Evolutionary conservation across 73 alveolate species (phyloP).

Genomic region (Breviolum minutum): DNA sequence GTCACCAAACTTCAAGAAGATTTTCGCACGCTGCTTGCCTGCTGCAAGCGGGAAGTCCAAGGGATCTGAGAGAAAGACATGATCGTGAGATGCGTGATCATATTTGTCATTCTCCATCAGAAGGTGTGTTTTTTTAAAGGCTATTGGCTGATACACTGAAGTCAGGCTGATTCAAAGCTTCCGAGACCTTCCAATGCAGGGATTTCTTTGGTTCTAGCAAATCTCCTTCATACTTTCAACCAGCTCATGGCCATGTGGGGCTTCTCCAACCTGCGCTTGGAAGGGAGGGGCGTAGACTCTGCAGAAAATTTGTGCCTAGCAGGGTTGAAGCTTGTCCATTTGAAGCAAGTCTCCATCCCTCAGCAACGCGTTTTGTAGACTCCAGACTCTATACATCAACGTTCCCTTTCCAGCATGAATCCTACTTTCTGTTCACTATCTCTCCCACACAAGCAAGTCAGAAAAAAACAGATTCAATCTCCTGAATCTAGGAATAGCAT

Average conservation of each 20-base stretch:
- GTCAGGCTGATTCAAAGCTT: constrained; percentile 37
- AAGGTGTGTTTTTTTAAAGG: neutral
- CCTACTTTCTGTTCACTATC: too few relatives aligned
- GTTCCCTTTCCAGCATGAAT: too few relatives aligned
- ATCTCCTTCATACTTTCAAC: neutral
- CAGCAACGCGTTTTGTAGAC: too few relatives aligned
- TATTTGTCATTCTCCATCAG: neutral
- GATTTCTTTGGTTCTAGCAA: neutral
- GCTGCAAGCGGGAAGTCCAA: neutral
- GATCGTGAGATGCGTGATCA: constrained; percentile 15
- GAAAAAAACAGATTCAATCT: too few relatives aligned
- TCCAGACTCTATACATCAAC: too few relatives aligned
- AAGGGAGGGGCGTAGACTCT: constrained; percentile 10
- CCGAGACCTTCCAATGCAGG: constrained; percentile 8
- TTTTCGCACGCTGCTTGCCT: constrained; percentile 5
- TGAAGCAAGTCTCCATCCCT: neutral
- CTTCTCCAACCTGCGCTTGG: neutral
- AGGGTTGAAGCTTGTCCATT: neutral
- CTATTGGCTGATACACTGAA: neutral
- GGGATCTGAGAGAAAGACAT: constrained; percentile 12
- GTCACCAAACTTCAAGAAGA: too few relatives aligned
- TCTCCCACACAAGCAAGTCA: too few relatives aligned
- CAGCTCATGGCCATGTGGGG: constrained; percentile 16
- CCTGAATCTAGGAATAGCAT: too few relatives aligned
- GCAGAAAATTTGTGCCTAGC: constrained; percentile 18